Evolutionary conservation across 495 filamentous ascomycete genomes (phyloP).

Genomic region (Penicillium nucicola): DNA sequence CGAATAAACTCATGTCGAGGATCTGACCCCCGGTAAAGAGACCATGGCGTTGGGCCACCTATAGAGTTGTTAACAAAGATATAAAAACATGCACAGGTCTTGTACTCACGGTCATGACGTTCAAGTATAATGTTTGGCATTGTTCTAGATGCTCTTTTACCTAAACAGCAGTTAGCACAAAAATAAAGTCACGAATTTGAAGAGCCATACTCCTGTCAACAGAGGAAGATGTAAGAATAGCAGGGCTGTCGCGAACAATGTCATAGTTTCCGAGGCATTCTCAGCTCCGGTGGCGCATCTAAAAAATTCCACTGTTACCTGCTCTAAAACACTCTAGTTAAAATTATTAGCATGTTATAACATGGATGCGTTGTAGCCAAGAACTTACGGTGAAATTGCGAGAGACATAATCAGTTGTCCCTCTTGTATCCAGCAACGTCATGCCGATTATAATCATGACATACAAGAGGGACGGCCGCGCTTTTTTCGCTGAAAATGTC

Average conservation of each 20-base stretch:
- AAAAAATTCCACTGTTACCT: slow-evolving; percentile 38
- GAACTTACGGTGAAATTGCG: slow-evolving; percentile 41
- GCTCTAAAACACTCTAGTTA: slow-evolving; percentile 36
- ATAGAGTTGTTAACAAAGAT: neutral
- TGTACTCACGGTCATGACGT: slow-evolving; percentile 46
- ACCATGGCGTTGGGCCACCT: slow-evolving; percentile 51
- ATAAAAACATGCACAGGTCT: neutral
- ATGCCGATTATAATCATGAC: slow-evolving; percentile 53
- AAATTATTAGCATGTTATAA: slow-evolving; percentile 3
- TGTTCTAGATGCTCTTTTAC: slow-evolving; percentile 44
- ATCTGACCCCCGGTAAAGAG: slow-evolving; percentile 48
- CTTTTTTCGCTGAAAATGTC: slow-evolving; percentile 47
- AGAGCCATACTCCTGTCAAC: slow-evolving; percentile 43
- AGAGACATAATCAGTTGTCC: slow-evolving; percentile 45
- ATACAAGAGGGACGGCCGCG: slow-evolving; percentile 39
- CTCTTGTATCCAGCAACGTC: slow-evolving; percentile 48
- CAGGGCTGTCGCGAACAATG: slow-evolving; percentile 45
- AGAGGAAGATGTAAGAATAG: slow-evolving; percentile 48
- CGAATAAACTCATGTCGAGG: slow-evolving; percentile 44
- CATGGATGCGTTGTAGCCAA: no score
- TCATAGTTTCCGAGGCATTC: slow-evolving; percentile 35
- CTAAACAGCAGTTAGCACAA: slow-evolving; percentile 25
- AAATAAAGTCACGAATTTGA: neutral
- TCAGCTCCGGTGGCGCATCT: slow-evolving; percentile 37
- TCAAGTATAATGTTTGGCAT: slow-evolving; percentile 49